A percentile compares a stretch with the other conserved stretches of the same genome.
phyloP scores from a whole-genome alignment of 352 stramenopile genomes.

The Aphanomyces stellatus region DNA sequence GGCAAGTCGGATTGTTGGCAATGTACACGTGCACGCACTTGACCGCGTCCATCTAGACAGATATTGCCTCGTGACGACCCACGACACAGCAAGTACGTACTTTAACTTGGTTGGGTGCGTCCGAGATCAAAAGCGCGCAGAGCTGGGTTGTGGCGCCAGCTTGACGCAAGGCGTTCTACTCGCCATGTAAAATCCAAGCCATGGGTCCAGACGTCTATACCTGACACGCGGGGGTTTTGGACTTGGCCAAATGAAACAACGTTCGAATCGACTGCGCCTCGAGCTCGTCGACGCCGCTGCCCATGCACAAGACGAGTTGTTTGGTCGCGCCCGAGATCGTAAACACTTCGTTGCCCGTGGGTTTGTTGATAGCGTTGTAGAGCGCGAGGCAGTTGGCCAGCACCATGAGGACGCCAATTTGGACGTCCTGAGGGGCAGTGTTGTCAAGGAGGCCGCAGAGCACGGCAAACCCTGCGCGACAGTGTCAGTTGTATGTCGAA shows the following conservation, averaged over 20 bases:
- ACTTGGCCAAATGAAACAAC: constrained; percentile 68
- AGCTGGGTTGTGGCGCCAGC: constrained; percentile 42
- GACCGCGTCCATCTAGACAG: constrained; percentile 44
- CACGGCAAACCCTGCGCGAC: constrained; percentile 26
- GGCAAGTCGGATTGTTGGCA: constrained; percentile 61
- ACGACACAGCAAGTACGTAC: background rate
- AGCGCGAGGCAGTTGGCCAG: constrained; percentile 66
- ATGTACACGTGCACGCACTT: constrained; percentile 68
- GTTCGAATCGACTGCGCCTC: constrained; percentile 57
- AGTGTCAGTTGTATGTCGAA: background rate
- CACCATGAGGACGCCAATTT: constrained; percentile 59
- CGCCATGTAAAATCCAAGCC: constrained; percentile 9
- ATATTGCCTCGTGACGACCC: background rate
- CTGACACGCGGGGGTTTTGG: background rate
- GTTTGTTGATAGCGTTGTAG: constrained; percentile 62
- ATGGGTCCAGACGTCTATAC: background rate
- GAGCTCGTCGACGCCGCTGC: constrained; percentile 44
- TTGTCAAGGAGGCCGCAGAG: constrained; percentile 56
- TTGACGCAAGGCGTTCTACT: constrained; percentile 52
- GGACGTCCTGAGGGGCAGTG: constrained; percentile 41
- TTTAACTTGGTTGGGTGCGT: constrained; percentile 29
- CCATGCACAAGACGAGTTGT: constrained; percentile 52
- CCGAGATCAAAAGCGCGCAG: constrained; percentile 40
- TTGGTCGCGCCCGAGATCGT: constrained; percentile 46
- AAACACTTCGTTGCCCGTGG: constrained; percentile 54